A percentile compares a stretch with the other conserved stretches of the same genome.
phyloP scores from a whole-genome alignment of 2,329 filamentous ascomycete genomes.

The Colletotrichum euphorbiae region DNA sequence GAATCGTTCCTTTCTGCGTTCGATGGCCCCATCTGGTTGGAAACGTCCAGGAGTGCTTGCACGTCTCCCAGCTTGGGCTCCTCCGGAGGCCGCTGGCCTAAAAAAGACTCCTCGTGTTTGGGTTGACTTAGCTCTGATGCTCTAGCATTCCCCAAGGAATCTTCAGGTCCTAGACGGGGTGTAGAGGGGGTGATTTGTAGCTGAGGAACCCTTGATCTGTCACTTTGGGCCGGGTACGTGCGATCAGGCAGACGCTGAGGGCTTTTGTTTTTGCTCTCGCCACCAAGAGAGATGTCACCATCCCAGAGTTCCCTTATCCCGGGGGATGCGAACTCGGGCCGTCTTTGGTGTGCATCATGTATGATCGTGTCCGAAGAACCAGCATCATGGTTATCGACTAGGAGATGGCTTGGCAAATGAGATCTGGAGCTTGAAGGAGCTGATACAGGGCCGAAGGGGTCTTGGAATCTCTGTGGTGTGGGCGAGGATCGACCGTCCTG shows the following conservation, averaged over 20 bases:
- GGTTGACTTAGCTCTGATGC: neutral
- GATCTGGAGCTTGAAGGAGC: conserved; percentile 6
- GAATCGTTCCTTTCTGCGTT: conserved; percentile 1
- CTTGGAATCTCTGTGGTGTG: neutral
- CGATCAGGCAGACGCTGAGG: neutral
- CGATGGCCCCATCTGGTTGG: conserved; percentile 1
- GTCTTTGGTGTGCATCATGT: conserved; percentile 47
- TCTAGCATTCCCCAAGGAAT: neutral
- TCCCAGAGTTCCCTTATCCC: neutral
- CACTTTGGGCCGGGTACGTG: neutral
- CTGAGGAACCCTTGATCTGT: neutral
- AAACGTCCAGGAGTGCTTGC: conserved; percentile 19
- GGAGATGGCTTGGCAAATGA: conserved; percentile 29
- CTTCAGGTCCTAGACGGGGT: neutral
- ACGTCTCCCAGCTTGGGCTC: conserved; percentile 4
- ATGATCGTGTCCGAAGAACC: conserved; percentile 54
- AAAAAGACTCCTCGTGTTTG: conserved; percentile 40
- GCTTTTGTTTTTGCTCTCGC: neutral
- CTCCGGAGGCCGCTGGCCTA: conserved; percentile 28
- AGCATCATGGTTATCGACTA: conserved; percentile 29
- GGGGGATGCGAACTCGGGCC: conserved; percentile 19
- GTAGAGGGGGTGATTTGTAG: neutral
- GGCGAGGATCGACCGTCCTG: neutral
- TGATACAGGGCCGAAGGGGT: conserved; percentile 39
- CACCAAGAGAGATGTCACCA: neutral